These are phyloP conservation scores for Coffea eugenioides DNA, from an alignment of 257 asterid species.

Conservation along the genomic window DNA sequence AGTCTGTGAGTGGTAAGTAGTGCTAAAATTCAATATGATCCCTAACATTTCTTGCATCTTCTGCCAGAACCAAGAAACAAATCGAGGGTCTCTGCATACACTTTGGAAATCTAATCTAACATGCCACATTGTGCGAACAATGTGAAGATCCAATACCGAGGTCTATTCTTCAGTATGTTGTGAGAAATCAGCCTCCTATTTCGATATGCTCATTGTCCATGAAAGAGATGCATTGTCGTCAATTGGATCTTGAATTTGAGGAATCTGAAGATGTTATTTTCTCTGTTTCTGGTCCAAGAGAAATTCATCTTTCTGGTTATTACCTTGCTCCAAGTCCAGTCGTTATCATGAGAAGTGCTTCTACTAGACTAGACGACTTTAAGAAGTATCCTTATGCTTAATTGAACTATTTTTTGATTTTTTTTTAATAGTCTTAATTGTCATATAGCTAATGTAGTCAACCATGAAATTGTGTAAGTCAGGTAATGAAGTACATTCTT, in stretches of 20 bases:
- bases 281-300: neutral
- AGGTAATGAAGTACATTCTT: no score
- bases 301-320: slow-evolving; percentile 4
- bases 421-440: no score
- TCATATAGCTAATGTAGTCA: no score
- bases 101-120: neutral
- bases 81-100: no score
- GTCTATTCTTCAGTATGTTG: slow-evolving; percentile 4
- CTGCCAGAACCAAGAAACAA: no score
- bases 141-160: neutral
- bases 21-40: no score
- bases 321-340: neutral
- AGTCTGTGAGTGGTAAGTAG: no score
- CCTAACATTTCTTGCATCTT: no score
- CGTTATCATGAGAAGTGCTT: neutral
- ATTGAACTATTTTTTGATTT: no score
- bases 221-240: neutral
- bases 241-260: slow-evolving; percentile 1
- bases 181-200: slow-evolving; percentile 1
- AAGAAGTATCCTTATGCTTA: neutral
- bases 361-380: neutral
- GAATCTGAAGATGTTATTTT: slow-evolving; percentile 4
- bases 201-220: slow-evolving; percentile 4
- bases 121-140: slow-evolving; percentile 1
- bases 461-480: no score